A percentile compares a stretch with the other conserved stretches of the same genome.
phyloP scores from a whole-genome alignment of 352 stramenopile species.

The Phytophthora melonis region DNA sequence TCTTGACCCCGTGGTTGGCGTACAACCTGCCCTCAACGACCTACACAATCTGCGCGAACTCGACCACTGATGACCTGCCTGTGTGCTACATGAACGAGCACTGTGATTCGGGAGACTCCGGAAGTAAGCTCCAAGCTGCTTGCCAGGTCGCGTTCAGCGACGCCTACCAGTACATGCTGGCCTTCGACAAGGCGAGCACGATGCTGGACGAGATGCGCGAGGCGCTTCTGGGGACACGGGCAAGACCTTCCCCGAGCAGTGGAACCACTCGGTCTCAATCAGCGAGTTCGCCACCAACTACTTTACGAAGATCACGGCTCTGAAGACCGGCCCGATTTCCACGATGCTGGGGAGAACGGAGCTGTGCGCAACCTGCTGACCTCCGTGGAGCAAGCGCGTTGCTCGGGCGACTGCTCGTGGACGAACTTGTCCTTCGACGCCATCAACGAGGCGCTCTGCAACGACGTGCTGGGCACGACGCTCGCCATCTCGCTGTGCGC shows the following conservation, averaged over 20 bases:
- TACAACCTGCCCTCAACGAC: slow-evolving; percentile 48
- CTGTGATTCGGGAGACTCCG: slow-evolving; percentile 34
- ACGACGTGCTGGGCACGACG: slow-evolving; percentile 79
- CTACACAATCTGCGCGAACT: slow-evolving; percentile 32
- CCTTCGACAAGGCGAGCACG: slow-evolving; percentile 61
- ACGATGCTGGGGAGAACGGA: slow-evolving; percentile 48
- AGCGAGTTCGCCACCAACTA: slow-evolving; percentile 70
- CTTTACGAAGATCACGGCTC: slow-evolving; percentile 52
- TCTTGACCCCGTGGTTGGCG: slow-evolving; percentile 64
- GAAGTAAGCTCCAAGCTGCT: slow-evolving; percentile 31
- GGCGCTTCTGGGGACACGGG: slow-evolving; percentile 74
- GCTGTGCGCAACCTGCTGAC: slow-evolving; percentile 63
- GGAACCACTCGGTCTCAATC: slow-evolving; percentile 76
- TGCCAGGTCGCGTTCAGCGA: slow-evolving; percentile 63
- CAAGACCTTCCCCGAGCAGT: slow-evolving; percentile 63
- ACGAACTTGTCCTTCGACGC: slow-evolving; percentile 86
- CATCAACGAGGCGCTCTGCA: slow-evolving; percentile 77
- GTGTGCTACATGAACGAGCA: slow-evolving; percentile 77
- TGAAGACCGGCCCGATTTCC: slow-evolving; percentile 58
- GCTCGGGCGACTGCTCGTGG: slow-evolving; percentile 82
- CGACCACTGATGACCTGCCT: slow-evolving; percentile 46
- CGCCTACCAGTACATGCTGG: slow-evolving; percentile 70
- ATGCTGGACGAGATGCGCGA: slow-evolving; percentile 83
- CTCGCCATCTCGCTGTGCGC: slow-evolving; percentile 82
- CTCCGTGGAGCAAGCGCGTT: slow-evolving; percentile 69